Conservation (phyloP, 306 rosid genomes). For the Quercus ilex region DNA sequence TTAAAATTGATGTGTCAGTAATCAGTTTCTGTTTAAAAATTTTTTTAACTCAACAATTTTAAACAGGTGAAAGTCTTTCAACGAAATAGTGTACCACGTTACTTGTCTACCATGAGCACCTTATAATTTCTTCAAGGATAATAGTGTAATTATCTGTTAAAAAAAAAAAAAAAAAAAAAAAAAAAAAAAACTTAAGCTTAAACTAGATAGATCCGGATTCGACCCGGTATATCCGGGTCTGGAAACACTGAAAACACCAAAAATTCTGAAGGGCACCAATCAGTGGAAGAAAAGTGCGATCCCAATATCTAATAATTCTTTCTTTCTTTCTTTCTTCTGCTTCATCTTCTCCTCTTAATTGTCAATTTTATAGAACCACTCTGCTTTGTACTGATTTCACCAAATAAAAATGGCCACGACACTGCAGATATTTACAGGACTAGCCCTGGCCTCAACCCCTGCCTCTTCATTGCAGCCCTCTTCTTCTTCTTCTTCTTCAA, state of each 20-base stretch:
- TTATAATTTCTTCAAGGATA: no score
- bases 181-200: no score
- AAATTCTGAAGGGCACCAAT: not conserved
- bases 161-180: no score
- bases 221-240: not conserved
- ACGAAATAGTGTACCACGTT: no score
- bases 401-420: slow-evolving; percentile 59
- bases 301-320: not conserved
- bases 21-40: no score
- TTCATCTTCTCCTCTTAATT: not conserved
- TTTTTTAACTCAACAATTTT: no score
- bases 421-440: slow-evolving; percentile 54
- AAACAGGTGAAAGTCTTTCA: no score
- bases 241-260: not conserved
- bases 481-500: slow-evolving; percentile 23
- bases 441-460: slow-evolving; percentile 42
- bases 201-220: not conserved
- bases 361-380: not conserved
- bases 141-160: no score
- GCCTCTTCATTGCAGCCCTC: slow-evolving; percentile 39
- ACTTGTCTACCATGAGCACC: no score
- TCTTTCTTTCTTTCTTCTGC: not conserved
- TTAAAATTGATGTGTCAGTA: no score
- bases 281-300: not conserved
- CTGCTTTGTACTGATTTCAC: slow-evolving; percentile 2